Percentiles rank a stretch among this genome's conserved stretches.
Conservation (phyloP, 495 filamentous ascomycete species). For the Penicillium steckii region DNA sequence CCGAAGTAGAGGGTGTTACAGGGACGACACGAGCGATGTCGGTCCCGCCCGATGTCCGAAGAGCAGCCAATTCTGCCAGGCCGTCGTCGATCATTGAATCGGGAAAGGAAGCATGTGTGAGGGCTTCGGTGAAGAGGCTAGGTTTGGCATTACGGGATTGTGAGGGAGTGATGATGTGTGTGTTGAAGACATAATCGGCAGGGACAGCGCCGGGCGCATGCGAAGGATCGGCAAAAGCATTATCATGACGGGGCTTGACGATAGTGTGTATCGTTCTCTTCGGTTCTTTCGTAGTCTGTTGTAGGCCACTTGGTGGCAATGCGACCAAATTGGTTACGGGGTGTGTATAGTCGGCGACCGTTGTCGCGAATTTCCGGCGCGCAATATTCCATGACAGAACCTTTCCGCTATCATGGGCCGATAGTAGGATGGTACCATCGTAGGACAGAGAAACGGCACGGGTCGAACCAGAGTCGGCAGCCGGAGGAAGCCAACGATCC, state of each 20-base stretch:
- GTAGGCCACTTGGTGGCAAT: constrained; percentile 61
- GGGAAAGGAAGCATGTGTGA: constrained; percentile 54
- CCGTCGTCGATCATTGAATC: constrained; percentile 53
- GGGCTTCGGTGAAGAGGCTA: constrained; percentile 46
- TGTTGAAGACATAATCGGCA: constrained; percentile 64
- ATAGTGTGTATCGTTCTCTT: constrained; percentile 58
- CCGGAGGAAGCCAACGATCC: constrained; percentile 60
- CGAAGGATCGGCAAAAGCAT: constrained; percentile 37
- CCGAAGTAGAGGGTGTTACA: constrained; percentile 7
- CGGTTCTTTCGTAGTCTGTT: constrained; percentile 29
- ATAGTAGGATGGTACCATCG: constrained; percentile 76
- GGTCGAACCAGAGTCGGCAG: constrained; percentile 58
- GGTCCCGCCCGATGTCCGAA: constrained; percentile 23
- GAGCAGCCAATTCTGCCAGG: constrained; percentile 48
- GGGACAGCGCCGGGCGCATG: constrained; percentile 53
- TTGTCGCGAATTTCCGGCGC: constrained; percentile 56
- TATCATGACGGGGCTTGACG: constrained; percentile 67
- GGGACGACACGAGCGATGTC: constrained; percentile 12
- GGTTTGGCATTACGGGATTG: constrained; percentile 8
- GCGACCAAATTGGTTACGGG: constrained; percentile 77
- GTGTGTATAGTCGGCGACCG: constrained; percentile 66
- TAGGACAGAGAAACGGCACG: constrained; percentile 69
- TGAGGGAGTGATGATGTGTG: constrained; percentile 53
- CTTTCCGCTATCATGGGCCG: constrained; percentile 79
- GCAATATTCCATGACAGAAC: constrained; percentile 79